These are phyloP conservation scores for Candida pseudoglaebosa DNA, from an alignment of 805 yeast species.

Conservation along the genomic window DNA sequence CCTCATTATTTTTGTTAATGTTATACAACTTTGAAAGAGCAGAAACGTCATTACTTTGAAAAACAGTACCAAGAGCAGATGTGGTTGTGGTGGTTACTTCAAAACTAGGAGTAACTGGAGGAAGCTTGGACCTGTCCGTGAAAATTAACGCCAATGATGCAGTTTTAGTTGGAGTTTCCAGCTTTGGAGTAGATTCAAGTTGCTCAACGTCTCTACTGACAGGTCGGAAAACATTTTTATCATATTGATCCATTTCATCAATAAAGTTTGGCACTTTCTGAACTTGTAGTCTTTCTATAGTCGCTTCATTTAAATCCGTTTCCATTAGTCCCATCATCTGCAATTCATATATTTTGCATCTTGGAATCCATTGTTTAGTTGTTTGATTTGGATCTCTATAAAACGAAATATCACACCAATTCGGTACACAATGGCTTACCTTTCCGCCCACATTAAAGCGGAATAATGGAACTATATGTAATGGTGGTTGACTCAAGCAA, in stretches of 20 bases:
- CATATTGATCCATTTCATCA: slow-evolving; percentile 68
- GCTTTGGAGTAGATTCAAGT: slow-evolving; percentile 1
- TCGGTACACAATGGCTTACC: slow-evolving; percentile 76
- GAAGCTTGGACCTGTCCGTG: slow-evolving; percentile 13
- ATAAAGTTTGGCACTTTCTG: slow-evolving; percentile 37
- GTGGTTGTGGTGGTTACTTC: slow-evolving; percentile 31
- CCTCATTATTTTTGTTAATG: slow-evolving; percentile 28
- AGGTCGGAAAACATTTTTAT: slow-evolving; percentile 49
- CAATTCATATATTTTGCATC: slow-evolving; percentile 88
- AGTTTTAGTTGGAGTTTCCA: slow-evolving; percentile 2
- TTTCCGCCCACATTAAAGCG: slow-evolving; percentile 53
- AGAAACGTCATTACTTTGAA: slow-evolving; percentile 25
- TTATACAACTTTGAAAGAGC: slow-evolving; percentile 38
- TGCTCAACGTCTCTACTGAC: slow-evolving; percentile 1
- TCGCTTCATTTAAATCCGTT: slow-evolving; percentile 70
- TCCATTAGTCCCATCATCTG: slow-evolving; percentile 99
- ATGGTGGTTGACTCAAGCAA: slow-evolving; percentile 84
- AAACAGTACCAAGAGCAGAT: slow-evolving; percentile 35
- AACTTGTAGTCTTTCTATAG: slow-evolving; percentile 54
- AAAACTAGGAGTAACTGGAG: slow-evolving; percentile 17
- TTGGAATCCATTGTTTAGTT: slow-evolving; percentile 76
- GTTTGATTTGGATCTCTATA: slow-evolving; percentile 59
- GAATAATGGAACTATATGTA: slow-evolving; percentile 88
- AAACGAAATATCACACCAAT: slow-evolving; percentile 92
- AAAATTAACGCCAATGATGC: slow-evolving; percentile 24